phyloP scores from a whole-genome alignment of 345 rosid genomes.

The Hypericum perforatum region DNA sequence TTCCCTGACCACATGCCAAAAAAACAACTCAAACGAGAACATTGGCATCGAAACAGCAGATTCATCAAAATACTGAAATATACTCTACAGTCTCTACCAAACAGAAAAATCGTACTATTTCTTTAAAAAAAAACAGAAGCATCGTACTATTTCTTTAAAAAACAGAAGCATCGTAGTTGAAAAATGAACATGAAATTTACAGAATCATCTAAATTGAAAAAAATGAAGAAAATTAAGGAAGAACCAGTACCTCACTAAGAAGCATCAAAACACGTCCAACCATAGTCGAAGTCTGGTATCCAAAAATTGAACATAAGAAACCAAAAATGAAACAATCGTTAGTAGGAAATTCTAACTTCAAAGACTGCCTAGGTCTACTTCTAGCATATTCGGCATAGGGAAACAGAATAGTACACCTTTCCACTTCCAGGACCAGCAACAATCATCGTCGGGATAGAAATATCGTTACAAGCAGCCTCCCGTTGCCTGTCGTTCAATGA shows the following conservation, averaged over 20 bases:
- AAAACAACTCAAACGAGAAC: neutral
- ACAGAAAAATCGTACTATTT: no score
- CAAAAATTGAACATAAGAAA: slow-evolving; percentile 11
- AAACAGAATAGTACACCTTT: slow-evolving; percentile 42
- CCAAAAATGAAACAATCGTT: slow-evolving; percentile 8
- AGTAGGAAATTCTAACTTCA: slow-evolving; percentile 6
- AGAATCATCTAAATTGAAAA: no score
- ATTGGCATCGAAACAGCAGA: slow-evolving; percentile 2
- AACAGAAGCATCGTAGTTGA: no score
- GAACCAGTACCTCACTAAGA: slow-evolving; percentile 51
- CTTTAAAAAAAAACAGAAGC: no score
- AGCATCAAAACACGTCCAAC: slow-evolving; percentile 81
- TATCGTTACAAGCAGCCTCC: slow-evolving; percentile 74
- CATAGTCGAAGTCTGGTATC: slow-evolving; percentile 81
- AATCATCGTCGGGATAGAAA: slow-evolving; percentile 76
- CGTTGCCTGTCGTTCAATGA: slow-evolving; percentile 72
- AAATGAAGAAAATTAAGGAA: slow-evolving; percentile 3
- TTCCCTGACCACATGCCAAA: slow-evolving; percentile 44
- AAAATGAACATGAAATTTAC: no score
- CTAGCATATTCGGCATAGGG: neutral
- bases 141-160: no score
- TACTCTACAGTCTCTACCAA: no score
- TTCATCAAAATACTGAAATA: no score
- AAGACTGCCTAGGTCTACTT: neutral
- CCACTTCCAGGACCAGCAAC: slow-evolving; percentile 98